These are phyloP conservation scores for Salix koriyanagi DNA, from an alignment of 345 rosid genomes.

Conservation along the genomic window DNA sequence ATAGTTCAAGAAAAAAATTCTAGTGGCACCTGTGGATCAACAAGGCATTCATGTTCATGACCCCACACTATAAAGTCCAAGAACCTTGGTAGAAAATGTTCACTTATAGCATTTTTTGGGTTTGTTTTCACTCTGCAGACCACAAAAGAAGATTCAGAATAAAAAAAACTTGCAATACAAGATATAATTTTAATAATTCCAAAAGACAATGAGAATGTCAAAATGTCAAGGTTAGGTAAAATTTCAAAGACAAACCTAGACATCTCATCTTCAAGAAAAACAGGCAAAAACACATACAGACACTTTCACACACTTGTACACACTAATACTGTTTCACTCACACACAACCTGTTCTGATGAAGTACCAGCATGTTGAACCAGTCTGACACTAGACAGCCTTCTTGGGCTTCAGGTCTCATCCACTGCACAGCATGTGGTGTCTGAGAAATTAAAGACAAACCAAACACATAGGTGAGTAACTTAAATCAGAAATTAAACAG, in stretches of 20 bases:
- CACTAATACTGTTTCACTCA: background rate
- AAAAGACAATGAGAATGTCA: background rate
- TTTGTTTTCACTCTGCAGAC: slow-evolving; percentile 81
- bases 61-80: slow-evolving; percentile 97
- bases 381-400: slow-evolving; percentile 69
- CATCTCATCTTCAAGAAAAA: background rate
- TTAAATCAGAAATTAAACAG: slow-evolving; percentile 9
- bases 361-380: slow-evolving; percentile 98
- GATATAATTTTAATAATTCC: background rate
- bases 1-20: background rate
- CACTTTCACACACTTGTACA: background rate
- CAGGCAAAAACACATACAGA: background rate
- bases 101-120: slow-evolving; percentile 96
- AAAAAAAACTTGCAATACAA: background rate
- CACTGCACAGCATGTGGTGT: slow-evolving; percentile 98
- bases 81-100: slow-evolving; percentile 93
- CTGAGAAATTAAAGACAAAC: slow-evolving; percentile 38
- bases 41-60: slow-evolving; percentile 93
- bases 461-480: slow-evolving; percentile 14
- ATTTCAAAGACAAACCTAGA: background rate
- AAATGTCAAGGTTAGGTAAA: slow-evolving; percentile 1
- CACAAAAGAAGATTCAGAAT: slow-evolving; percentile 1
- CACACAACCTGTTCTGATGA: slow-evolving; percentile 90
- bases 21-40: slow-evolving; percentile 79
- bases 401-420: slow-evolving; percentile 99